phyloP scores from a whole-genome alignment of 371 early-diverging fungal genomes.

The Parasitella parasitica region DNA sequence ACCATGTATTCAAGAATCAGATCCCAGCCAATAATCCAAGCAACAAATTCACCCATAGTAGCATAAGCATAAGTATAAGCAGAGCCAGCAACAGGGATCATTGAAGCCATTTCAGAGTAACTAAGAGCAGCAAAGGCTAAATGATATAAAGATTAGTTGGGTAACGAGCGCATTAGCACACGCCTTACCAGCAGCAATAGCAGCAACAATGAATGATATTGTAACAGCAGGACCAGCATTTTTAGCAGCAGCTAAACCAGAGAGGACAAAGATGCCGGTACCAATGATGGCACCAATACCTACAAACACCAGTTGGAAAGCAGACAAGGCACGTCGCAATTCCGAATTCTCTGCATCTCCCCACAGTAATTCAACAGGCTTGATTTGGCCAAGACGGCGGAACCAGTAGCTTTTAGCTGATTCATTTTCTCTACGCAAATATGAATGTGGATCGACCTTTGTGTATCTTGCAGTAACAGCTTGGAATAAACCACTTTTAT shows the following conservation, averaged over 20 bases:
- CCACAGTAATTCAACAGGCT: slow-evolving; percentile 52
- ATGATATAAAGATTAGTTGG: neutral
- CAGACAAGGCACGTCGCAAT: slow-evolving; percentile 45
- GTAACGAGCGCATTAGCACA: no score
- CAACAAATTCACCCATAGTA: slow-evolving; percentile 80
- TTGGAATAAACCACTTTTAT: slow-evolving; percentile 8
- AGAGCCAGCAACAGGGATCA: slow-evolving; percentile 84
- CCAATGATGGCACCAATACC: slow-evolving; percentile 81
- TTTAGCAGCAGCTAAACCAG: slow-evolving; percentile 73
- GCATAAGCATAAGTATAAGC: slow-evolving; percentile 85
- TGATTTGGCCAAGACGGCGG: slow-evolving; percentile 52
- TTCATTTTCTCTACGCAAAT: slow-evolving; percentile 46
- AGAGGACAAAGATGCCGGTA: slow-evolving; percentile 60
- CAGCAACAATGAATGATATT: slow-evolving; percentile 74
- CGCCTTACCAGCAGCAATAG: slow-evolving; percentile 58
- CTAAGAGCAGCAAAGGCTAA: slow-evolving; percentile 71
- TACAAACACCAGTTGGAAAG: slow-evolving; percentile 50
- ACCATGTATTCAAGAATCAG: slow-evolving; percentile 83
- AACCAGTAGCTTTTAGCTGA: slow-evolving; percentile 35
- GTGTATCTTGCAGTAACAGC: slow-evolving; percentile 18
- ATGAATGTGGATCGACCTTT: slow-evolving; percentile 35
- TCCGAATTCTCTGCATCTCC: slow-evolving; percentile 48
- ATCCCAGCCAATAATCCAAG: slow-evolving; percentile 87
- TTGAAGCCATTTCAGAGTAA: slow-evolving; percentile 81
- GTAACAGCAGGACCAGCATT: slow-evolving; percentile 85